phyloP scores from a whole-genome alignment of 2,329 filamentous ascomycete species.

The Pseudopyrenochaeta lycopersici region DNA sequence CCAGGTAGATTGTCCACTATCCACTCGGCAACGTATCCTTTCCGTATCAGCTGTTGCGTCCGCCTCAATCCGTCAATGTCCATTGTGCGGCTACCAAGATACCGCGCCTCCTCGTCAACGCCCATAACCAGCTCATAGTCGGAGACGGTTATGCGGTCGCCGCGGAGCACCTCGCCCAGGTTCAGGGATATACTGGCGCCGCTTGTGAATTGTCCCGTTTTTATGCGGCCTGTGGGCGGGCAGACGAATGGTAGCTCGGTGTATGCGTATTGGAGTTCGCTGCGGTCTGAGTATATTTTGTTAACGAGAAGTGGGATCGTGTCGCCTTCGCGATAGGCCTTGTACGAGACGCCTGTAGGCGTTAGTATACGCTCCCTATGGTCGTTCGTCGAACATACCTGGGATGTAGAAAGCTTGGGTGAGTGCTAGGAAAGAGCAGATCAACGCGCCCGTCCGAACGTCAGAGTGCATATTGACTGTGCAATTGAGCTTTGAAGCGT shows the following conservation, averaged over 20 bases:
- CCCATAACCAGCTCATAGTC: conserved; percentile 84
- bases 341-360: conserved; percentile 77
- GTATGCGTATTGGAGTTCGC: conserved; percentile 90
- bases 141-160: conserved; percentile 84
- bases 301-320: conserved; percentile 87
- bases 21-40: conserved; percentile 90
- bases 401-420: conserved; percentile 83
- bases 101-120: conserved; percentile 75
- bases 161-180: conserved; percentile 84
- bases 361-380: background rate
- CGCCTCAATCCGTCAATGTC: conserved; percentile 70
- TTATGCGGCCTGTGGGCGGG: conserved; percentile 74
- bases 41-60: conserved; percentile 75
- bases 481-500: background rate
- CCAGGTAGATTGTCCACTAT: conserved; percentile 92
- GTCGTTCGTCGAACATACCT: conserved; percentile 61
- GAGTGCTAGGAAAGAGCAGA: conserved; percentile 45
- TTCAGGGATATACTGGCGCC: conserved; percentile 83
- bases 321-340: conserved; percentile 79
- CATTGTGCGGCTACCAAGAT: conserved; percentile 75
- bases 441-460: conserved; percentile 12
- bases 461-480: conserved; percentile 28
- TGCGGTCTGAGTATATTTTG: conserved; percentile 90
- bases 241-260: conserved; percentile 89
- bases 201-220: conserved; percentile 73